Evolutionary conservation across 2,329 filamentous ascomycete genomes (phyloP).

Genomic region (Ploettnerulaceae sp.): DNA sequence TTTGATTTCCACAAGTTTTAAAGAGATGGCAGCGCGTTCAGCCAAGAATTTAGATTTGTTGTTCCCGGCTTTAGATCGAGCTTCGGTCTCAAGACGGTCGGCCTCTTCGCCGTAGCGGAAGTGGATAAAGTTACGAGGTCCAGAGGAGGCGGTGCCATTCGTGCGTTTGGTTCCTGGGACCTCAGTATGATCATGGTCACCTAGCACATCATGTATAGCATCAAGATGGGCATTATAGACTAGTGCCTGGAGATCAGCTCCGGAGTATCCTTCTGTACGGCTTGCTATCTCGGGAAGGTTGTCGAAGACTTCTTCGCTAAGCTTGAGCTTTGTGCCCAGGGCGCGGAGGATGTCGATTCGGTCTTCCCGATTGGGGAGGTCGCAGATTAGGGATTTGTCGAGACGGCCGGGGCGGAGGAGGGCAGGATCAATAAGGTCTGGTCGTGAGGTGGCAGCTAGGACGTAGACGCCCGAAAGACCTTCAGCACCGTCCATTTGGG

Average conservation of each 20-base stretch:
- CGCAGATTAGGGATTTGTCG: conserved; percentile 89
- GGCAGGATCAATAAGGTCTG: conserved; percentile 93
- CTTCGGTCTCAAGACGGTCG: conserved; percentile 40
- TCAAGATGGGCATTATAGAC: conserved; percentile 96
- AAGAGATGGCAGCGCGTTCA: conserved; percentile 71
- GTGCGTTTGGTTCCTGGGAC: conserved; percentile 30
- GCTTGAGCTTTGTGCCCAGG: conserved; percentile 73
- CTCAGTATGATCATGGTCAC: conserved; percentile 47
- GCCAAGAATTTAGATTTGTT: conserved; percentile 55
- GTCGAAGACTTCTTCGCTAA: conserved; percentile 58
- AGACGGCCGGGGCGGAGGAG: conserved; percentile 84
- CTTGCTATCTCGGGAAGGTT: conserved; percentile 66
- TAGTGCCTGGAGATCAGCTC: conserved; percentile 89
- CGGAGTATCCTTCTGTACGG: conserved; percentile 83
- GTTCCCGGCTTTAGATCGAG: conserved; percentile 39
- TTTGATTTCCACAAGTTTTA: conserved; percentile 80
- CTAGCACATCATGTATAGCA: conserved; percentile 89
- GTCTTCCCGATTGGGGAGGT: conserved; percentile 76
- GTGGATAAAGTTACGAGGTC: conserved; percentile 62
- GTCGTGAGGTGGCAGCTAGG: conserved; percentile 85
- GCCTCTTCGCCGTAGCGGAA: conserved; percentile 72
- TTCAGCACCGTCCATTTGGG: conserved; percentile 98
- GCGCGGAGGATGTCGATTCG: conserved; percentile 83
- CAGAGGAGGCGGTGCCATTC: conserved; percentile 26
- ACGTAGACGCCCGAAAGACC: conserved; percentile 94